A percentile compares a stretch with the other conserved stretches of the same genome.
Conservation (phyloP, 495 filamentous ascomycete species). For the Opeltia flavorubescens region DNA sequence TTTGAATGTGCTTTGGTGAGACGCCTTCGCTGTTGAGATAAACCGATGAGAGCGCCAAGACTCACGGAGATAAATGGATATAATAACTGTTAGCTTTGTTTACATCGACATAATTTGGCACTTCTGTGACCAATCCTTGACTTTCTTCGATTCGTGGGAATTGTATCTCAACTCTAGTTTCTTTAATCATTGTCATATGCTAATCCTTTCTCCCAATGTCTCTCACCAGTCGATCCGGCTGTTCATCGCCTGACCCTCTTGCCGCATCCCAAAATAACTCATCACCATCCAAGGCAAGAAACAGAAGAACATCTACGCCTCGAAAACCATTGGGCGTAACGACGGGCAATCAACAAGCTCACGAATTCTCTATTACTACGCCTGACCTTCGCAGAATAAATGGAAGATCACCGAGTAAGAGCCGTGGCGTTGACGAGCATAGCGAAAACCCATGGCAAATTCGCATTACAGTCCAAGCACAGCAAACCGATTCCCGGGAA, state of each 20-base stretch:
- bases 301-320: conserved; percentile 1
- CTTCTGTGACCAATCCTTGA: too few species aligned
- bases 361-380: conserved; percentile 11
- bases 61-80: too few species aligned
- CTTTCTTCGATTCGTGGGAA: too few species aligned
- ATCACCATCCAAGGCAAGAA: not conserved
- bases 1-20: too few species aligned
- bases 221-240: too few species aligned
- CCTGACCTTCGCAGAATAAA: conserved; percentile 2
- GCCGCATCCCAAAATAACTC: not conserved
- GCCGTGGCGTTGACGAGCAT: conserved; percentile 14
- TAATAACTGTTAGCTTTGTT: too few species aligned
- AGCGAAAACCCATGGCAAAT: conserved; percentile 43
- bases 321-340: conserved; percentile 7
- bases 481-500: conserved; percentile 31
- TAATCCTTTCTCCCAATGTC: too few species aligned
- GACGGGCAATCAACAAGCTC: conserved; percentile 11
- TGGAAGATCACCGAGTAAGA: conserved; percentile 3
- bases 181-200: too few species aligned
- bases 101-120: too few species aligned
- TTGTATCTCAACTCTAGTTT: too few species aligned
- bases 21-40: too few species aligned
- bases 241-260: conserved; percentile 5
- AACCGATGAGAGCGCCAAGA: too few species aligned
- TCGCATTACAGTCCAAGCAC: conserved; percentile 42